Evolutionary conservation across 1,139 yeast genomes (phyloP).

Genomic region (Pichia cactophila): DNA sequence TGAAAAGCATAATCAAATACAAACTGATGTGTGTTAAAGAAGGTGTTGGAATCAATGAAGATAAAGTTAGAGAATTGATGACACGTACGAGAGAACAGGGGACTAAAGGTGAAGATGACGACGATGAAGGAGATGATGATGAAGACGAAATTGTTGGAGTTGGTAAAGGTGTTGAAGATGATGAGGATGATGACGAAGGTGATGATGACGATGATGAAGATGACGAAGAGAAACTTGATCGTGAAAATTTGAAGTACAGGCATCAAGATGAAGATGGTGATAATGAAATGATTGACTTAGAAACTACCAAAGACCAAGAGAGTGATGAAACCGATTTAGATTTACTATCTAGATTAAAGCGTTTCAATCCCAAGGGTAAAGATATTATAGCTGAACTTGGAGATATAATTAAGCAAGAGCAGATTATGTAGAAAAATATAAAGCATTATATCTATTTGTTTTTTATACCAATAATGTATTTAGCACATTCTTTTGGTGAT

Average conservation of each 20-base stretch:
- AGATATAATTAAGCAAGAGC: constrained; percentile 29
- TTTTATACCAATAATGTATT: constrained; percentile 41
- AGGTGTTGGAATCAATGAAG: constrained; percentile 36
- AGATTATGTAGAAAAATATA: constrained; percentile 16
- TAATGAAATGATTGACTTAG: constrained; percentile 19
- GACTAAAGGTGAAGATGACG: constrained; percentile 19
- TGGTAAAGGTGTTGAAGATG: constrained; percentile 20
- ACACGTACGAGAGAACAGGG: constrained; percentile 12
- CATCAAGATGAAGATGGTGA: constrained; percentile 14
- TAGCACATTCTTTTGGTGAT: constrained; percentile 43
- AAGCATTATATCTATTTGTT: constrained; percentile 31
- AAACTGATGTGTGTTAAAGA: constrained; percentile 52
- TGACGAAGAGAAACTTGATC: constrained; percentile 26
- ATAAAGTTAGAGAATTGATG: constrained; percentile 39
- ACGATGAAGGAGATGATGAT: constrained; percentile 17
- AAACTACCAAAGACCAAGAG: constrained; percentile 21
- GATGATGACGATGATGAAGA: constrained; percentile 20
- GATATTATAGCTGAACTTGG: background rate
- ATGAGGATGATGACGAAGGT: constrained; percentile 19
- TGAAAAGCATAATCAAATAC: constrained; percentile 65
- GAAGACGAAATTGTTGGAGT: constrained; percentile 20
- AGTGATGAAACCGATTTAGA: constrained; percentile 27
- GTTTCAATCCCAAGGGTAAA: background rate
- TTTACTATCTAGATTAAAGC: background rate
- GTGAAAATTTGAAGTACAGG: constrained; percentile 18